Evolutionary conservation across 1,284 basidiomycete genomes (phyloP), one percentile per base, ranked within the genome.

Genomic region (Papiliotrema nemorosa): DNA sequence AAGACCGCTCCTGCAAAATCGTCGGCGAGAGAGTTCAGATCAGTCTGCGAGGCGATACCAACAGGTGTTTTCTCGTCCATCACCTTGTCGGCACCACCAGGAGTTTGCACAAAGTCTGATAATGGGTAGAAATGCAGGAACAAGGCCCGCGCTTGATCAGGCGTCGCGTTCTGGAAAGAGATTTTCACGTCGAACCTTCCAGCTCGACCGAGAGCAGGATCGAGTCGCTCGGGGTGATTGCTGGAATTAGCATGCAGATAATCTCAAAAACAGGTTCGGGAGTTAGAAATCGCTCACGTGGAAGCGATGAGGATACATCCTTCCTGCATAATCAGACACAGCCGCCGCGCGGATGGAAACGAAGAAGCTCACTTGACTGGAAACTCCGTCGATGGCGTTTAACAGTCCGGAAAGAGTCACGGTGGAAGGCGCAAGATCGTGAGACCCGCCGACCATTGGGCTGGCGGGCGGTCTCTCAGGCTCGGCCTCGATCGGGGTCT

Each of bases 121-220:
- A 49, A 33, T 0, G 87, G 87, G 83, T 90, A 90, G 81, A 90
- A 90, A 71, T 86, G 87, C 70, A 88, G 87, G 82, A 89, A 90
- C 13, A 40, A 24, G 26, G 36, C 90, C 3, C 42, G 24, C 13
- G 41, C 74, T 10, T 64, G 53, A 1, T 87, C 87, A 63, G 90
- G 88, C 84, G 85, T 88, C 12, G 88, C 87, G 65, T 61, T 50
- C 16, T 34, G 29, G 54, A 61, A 61, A 13, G 47, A 45, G 31
- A 63, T 29, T 5, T 34, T 13, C 5, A 60, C 44, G 42, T 65
- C 59, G 43, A 59, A 57, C 25, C 63, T 25, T 3, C 61, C 61
- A 6, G 63, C 53, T 14, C 63, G 57, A n/a, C 45, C 53, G n/a
- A 65, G 49, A 2, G 63, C 63, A 18, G 47, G 46, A 40, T 65